Base-by-base conservation (phyloP, 1,139 yeast species). In the Candida neerlandica region DNA sequence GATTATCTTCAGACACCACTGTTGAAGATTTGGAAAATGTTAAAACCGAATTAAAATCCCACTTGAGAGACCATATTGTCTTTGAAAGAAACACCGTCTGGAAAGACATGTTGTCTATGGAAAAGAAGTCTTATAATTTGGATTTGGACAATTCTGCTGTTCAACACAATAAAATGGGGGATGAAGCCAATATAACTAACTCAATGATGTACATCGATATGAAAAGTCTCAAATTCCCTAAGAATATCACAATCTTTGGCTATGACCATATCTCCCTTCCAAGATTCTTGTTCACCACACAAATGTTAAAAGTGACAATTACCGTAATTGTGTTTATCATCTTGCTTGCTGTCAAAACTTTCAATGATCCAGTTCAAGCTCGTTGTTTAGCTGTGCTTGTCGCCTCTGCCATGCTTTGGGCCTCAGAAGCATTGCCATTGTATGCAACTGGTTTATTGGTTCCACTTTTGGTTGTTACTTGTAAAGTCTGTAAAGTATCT, bases 81-180 rank as follows among this genome's bases (percentile, higher is more conserved):
- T 92, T 96, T 96, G 97, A 91, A 68, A 80, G 98, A 65, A 90
- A 90, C 66, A 92, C 97, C 0, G 97, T 92, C 21, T 92, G 98
- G 98, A 86, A 94, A 62, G 97, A 92, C 64, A 85, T 92, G 84
- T 85, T 92, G 63, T 91, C 92, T 16, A 71, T 91, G 62, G 97
- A 92, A 67, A 81, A 92, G 63, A 84, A 74, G 47, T 60, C 72
- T 19, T 69, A 68, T 55, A 67, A 68, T 51, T 59, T 71, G 55
- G 65, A 69, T 54, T 56, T 69, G 15, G 71, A 69, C 46, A 66
- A 60, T 48, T 55, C 60, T 39, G 63, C 66, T 19, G 60, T 65
- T 2, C 57, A 64, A 40, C 56, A 59, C 41, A 58, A 56, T 50
- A 69, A 68, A 47, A 66, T 69, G 67, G 75, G 75, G 18, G 75